These are phyloP conservation scores for Pyrus bretschneideri DNA, from an alignment of 306 rosid species.

Conservation along the genomic window DNA sequence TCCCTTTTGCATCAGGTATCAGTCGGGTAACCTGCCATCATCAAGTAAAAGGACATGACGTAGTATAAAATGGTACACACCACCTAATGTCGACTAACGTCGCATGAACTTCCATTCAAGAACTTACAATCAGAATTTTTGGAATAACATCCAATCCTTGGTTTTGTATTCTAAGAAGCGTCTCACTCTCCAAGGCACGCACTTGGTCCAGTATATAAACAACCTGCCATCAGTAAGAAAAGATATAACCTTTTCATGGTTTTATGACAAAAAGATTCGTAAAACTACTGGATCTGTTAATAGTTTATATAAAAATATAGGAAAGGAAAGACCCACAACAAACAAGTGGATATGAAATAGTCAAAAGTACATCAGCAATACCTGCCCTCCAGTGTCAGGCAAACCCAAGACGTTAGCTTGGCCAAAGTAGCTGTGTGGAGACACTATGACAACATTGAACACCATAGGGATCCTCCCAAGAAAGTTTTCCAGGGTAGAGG, in stretches of 20 bases:
- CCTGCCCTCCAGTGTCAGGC: conserved; percentile 99
- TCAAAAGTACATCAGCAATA: conserved; percentile 16
- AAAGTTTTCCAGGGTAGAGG: conserved; percentile 72
- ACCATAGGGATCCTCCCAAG: conserved; percentile 94
- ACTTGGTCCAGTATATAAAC: conserved; percentile 97
- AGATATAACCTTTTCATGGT: background rate
- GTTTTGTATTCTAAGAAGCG: conserved; percentile 70
- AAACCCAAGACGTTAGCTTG: conserved; percentile 95
- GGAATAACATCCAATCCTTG: conserved; percentile 79
- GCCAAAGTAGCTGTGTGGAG: conserved; percentile 92
- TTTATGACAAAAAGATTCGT: background rate
- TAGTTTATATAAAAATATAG: background rate
- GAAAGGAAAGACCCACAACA: background rate
- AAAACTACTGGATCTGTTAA: background rate
- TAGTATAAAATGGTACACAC: background rate
- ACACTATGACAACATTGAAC: conserved; percentile 79
- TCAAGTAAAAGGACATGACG: background rate
- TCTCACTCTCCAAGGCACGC: conserved; percentile 91
- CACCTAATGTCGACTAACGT: background rate
- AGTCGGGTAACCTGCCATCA: conserved; percentile 62
- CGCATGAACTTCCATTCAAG: conserved; percentile 7
- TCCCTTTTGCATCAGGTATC: conserved; percentile 90
- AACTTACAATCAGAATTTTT: conserved; percentile 72
- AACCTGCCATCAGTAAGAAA: conserved; percentile 39
- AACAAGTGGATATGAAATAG: background rate